Conservation (phyloP, 2,329 filamentous ascomycete species). For the Lasiodiplodia theobromae region DNA sequence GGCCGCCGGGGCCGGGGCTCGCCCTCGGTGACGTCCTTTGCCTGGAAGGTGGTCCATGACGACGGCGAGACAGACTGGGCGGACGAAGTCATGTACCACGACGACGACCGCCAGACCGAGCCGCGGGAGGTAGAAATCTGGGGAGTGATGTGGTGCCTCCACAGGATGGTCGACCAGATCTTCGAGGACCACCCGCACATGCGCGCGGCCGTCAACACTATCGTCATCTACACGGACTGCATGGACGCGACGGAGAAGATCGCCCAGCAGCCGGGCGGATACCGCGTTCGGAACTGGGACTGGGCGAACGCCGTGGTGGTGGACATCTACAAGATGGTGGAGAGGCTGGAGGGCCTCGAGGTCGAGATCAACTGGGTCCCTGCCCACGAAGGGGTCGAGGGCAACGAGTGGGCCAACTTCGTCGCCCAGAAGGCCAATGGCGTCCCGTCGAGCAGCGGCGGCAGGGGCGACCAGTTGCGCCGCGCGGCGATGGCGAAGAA, state of each 20-base stretch:
- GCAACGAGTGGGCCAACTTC: slow-evolving; percentile 5
- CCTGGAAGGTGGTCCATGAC: not conserved
- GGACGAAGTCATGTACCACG: not conserved
- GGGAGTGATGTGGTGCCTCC: not conserved
- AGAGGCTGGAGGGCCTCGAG: not conserved
- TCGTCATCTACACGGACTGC: slow-evolving; percentile 3
- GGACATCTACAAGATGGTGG: not conserved
- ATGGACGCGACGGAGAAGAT: not conserved
- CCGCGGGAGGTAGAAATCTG: not conserved
- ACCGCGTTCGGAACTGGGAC: not conserved
- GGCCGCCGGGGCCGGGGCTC: too few relatives aligned
- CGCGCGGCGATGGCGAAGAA: not conserved
- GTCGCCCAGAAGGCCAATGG: not conserved
- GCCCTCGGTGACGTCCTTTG: not conserved
- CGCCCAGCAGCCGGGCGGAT: not conserved
- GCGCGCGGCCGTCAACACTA: not conserved
- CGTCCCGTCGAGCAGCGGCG: not conserved
- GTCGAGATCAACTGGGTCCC: slow-evolving; percentile 7
- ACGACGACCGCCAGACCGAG: not conserved
- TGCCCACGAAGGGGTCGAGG: not conserved
- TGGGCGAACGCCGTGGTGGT: not conserved
- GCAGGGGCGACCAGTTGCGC: not conserved
- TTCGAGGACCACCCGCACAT: not conserved
- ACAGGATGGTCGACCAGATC: not conserved
- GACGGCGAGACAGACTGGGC: not conserved